Percentiles rank a stretch among this genome's conserved stretches.
Evolutionary conservation across 371 early-diverging fungal species (phyloP).

Genomic region (Basidiobolus meristosporus): DNA sequence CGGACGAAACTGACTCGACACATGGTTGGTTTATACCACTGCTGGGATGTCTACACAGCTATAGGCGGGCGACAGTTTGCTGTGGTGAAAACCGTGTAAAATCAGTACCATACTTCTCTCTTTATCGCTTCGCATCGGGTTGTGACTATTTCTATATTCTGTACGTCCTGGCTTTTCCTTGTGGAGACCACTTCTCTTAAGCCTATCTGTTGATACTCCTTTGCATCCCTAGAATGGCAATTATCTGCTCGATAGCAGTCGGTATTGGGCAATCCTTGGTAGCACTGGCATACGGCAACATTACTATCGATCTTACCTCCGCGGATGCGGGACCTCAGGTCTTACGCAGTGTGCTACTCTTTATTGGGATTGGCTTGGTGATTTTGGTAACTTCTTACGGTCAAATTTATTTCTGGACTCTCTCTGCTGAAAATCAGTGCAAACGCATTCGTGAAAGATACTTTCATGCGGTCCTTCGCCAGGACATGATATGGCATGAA

Average conservation of each 20-base stretch:
- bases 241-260: constrained; percentile 19
- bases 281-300: background rate
- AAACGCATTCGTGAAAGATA: constrained; percentile 41
- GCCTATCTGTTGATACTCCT: constrained; percentile 19
- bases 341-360: constrained; percentile 17
- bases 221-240: constrained; percentile 26
- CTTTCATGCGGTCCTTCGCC: constrained; percentile 61
- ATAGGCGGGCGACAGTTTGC: too few relatives aligned
- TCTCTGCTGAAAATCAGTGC: constrained; percentile 12
- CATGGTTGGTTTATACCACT: too few relatives aligned
- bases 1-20: too few relatives aligned
- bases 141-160: constrained; percentile 28
- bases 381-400: constrained; percentile 9
- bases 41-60: too few relatives aligned
- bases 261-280: constrained; percentile 4
- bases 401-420: constrained; percentile 11
- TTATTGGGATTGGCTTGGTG: constrained; percentile 47
- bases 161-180: constrained; percentile 17
- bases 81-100: too few relatives aligned
- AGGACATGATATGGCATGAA: constrained; percentile 88
- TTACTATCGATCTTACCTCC: background rate
- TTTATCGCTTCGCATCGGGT: constrained; percentile 46
- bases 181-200: too few relatives aligned
- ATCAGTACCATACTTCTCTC: constrained; percentile 24
- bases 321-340: constrained; percentile 1